Base-by-base conservation (phyloP, 2,329 filamentous ascomycete genomes). In the Fusarium xylarioides region DNA sequence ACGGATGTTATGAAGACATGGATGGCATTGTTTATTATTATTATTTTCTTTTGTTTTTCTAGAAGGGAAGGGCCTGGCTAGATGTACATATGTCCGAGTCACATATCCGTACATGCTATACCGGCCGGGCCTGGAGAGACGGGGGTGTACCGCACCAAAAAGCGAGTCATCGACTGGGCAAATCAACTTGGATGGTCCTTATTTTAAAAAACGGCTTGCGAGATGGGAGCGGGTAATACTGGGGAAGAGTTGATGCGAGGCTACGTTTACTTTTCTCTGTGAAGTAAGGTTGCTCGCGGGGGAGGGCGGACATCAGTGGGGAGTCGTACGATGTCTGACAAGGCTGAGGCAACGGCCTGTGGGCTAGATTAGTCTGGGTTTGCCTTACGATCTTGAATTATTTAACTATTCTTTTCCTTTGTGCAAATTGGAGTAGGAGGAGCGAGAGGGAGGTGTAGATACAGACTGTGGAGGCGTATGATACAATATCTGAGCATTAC, bases 1-100 rank as follows among this genome's bases (percentile, higher is more conserved):
- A 78, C 69, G 76, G 76, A 76, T 54, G 71, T 76, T 77, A 78
- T 77, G 76, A 78, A 78, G 75, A 78, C 72, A 78, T 72, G 76
- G 76, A 77, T 75, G 76, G 76, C 68, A 77, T 78, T 74, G 34
- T 74, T 74, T 47, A 21, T 47, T 68, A 66, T 70, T 63, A 66
- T 75, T 73, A n/a, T 68, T 68, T 58, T 63, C 59, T 70, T 61
- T 57, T 63, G 44, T 69, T 38, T 68, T 66, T 42, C 43, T 68
- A 71, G 64, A 63, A 55, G 57, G 55, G 58, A 49, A 52, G 37
- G 50, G 61, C 65, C 62, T 52, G 62, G 69, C 63, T 42, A 34
- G 56, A 56, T 63, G n/a, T 52, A 52, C 49, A 53, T 62, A 68
- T 61, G 65, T 52, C 54, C 53, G 34, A 58, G 37, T 57, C 46